Base-by-base conservation (phyloP, 140 eudicot genomes). In the Stevia rebaudiana region DNA sequence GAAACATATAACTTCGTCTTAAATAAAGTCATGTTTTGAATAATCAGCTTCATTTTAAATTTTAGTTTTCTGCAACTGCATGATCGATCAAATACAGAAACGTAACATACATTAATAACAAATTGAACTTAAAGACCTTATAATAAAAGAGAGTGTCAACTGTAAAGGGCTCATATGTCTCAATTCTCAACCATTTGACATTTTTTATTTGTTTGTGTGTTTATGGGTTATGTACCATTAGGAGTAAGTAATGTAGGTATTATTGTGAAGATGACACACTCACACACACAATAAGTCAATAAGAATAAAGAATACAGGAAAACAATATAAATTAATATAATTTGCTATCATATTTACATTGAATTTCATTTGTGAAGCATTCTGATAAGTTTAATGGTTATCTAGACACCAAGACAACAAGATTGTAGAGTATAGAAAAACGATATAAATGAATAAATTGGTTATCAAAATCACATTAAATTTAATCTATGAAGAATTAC, bases 181-280 rank as follows among this genome's bases (percentile, higher is more conserved):
- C 0, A 1, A 24, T 11, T 54, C 12, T 54, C 19, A 23, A 23
- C 37, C 59, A 22, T 23, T 23, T 52, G 36, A 3, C 37, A 24
- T 3, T 19, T 28, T 48, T 19, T 25, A 1, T 28, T 19, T n/a
- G n/a, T n/a, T 18, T 25, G 69, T 44, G 42, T 2, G 4, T 46
- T 44, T 28, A 37, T 30, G 18, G 3, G 44, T 43, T 50, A 66
- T 49, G 60, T 50, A 39, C 8, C 7, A 23, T 22, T 51, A 48
- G 72, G 52, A 41, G n/a, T 61, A 50, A 41, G n/a, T 61, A 61
- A 61, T n/a, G 31, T 39, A 22, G 49, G 51, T 61, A 12, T 61
- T 23, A 61, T 41, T 7, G 17, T 60, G 33, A 36, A 60, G 50
- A 37, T 18, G 70, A 46, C n/a, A n/a, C n/a, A n/a, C n/a, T n/a